phyloP scores from a whole-genome alignment of 495 filamentous ascomycete species.

The Neurospora sp. region DNA sequence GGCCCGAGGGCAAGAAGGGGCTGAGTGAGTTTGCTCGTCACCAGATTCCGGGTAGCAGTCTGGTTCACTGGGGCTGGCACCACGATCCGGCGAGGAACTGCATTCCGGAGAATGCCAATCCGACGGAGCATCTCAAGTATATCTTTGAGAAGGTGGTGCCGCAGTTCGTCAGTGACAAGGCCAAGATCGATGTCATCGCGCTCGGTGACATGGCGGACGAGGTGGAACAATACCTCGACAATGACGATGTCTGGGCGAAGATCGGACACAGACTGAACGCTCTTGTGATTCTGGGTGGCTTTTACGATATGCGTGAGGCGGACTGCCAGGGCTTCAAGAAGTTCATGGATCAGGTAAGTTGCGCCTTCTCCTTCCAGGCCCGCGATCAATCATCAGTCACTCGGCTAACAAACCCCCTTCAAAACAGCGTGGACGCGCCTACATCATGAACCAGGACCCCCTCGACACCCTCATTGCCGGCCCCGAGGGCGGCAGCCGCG shows the following conservation, averaged over 20 bases:
- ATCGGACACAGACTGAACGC: conserved; percentile 27
- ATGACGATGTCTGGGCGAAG: conserved; percentile 37
- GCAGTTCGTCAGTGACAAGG: conserved; percentile 30
- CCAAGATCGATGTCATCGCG: conserved; percentile 55
- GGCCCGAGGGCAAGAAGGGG: conserved; percentile 43
- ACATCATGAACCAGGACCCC: conserved; percentile 40
- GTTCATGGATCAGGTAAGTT: conserved; percentile 40
- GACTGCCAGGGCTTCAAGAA: conserved; percentile 28
- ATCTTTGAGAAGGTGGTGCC: conserved; percentile 55
- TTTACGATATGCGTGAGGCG: conserved; percentile 20
- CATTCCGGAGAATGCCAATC: conserved; percentile 43
- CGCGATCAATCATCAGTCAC: neutral
- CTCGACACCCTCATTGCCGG: conserved; percentile 40
- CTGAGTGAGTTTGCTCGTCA: conserved; percentile 46
- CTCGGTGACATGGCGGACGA: conserved; percentile 46
- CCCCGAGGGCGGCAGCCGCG: conserved; percentile 25
- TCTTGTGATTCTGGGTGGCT: conserved; percentile 32
- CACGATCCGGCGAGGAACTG: conserved; percentile 40
- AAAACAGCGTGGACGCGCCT: conserved; percentile 48
- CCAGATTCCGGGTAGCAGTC: conserved; percentile 43
- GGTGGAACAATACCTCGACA: conserved; percentile 46
- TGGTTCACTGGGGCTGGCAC: conserved; percentile 34
- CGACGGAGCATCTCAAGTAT: conserved; percentile 46
- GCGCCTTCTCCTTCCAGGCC: neutral
- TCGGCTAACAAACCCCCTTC: neutral